Conservation (phyloP, 2,329 filamentous ascomycete species). For the Apiospora aurea region DNA sequence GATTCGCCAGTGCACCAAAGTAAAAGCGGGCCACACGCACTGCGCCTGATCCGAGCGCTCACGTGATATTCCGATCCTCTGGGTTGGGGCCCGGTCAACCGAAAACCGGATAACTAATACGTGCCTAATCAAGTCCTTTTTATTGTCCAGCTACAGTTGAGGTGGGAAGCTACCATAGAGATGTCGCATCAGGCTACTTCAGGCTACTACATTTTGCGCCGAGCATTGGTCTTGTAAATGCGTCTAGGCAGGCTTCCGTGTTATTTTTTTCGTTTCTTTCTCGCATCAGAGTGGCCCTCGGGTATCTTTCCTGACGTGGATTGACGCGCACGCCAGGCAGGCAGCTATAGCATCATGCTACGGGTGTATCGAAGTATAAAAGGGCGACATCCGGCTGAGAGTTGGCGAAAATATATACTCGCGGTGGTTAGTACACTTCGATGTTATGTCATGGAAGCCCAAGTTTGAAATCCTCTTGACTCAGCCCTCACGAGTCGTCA, state of each 20-base stretch:
- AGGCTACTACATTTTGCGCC: not conserved
- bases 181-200: not conserved
- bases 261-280: not conserved
- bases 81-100: constrained; percentile 13
- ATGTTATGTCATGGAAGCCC: not conserved
- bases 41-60: constrained; percentile 13
- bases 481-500: not conserved
- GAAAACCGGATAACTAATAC: not conserved
- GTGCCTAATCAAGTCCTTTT: constrained; percentile 22
- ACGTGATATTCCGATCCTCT: constrained; percentile 12
- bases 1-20: not conserved
- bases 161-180: not conserved
- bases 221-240: not conserved
- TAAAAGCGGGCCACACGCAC: not conserved
- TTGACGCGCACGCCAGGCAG: not conserved
- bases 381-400: not conserved
- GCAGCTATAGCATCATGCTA: not conserved
- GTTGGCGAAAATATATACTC: not conserved
- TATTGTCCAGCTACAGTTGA: constrained; percentile 7
- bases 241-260: not conserved
- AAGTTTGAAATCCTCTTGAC: not conserved
- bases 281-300: not conserved
- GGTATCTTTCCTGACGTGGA: not conserved
- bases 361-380: not conserved
- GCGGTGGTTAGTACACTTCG: not conserved